Evolutionary conservation across 495 filamentous ascomycete species (phyloP), one percentile per base, ranked within the genome.

Genomic region (Apodospora peruviana): DNA sequence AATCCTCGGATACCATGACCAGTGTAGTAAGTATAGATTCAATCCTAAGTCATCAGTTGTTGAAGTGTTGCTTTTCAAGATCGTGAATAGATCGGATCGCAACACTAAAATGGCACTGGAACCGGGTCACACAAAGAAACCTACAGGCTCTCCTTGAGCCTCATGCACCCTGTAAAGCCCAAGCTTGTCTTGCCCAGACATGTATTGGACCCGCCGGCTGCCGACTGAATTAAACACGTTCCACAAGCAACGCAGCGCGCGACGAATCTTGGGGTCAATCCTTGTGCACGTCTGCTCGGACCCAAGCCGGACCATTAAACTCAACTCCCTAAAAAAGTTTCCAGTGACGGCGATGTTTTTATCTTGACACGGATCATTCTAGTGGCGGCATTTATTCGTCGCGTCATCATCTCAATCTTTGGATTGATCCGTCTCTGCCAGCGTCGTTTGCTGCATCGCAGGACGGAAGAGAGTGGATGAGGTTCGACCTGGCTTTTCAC

Each of bases 141-240:
- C 27, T 14, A 32, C 27, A 32, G 27, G 27, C 27, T 32, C 19
- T 43, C 36, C 22, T 39, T 52, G 32, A 52, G 53, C 48, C 48
- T 43, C 48, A 51, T 36, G 43, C 39, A 48, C 40, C 53, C n/a
- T n/a, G n/a, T n/a, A n/a, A n/a, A n/a, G n/a, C n/a, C 53, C 40
- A 47, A 43, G 23, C 11, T 24, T n/a, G 27, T 32, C 45, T 20
- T 47, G 45, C 45, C 34, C 27, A 17, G 45, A 19, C 24, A 22
- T 38, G 18, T 10, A 35, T 36, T n/a, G 21, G 25, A 22, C 25
- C 21, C 47, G 37, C 17, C 24, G 32, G 16, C 19, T 20, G 11
- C 36, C 18, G 56, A n/a, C n/a, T n/a, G n/a, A 60, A 48, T 52
- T 21, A 51, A 57, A 62, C 59, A 59, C 57, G 59, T 62, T 62